Base-by-base conservation (phyloP, 345 rosid species). In the Brassica nigra region DNA sequence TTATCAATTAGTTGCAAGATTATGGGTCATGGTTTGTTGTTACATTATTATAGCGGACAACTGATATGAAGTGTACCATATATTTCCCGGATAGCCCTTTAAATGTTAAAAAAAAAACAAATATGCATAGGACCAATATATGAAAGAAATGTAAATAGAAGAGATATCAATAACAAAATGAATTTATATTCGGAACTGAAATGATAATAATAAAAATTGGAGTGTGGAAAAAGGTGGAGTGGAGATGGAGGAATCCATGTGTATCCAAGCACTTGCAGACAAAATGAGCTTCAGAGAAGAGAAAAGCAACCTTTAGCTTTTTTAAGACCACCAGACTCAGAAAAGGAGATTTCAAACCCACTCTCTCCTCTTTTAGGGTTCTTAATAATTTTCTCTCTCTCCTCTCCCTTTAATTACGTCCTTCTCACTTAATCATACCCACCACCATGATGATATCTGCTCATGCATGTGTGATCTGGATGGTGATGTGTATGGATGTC, bases 221-320 rank as follows among this genome's bases (percentile, higher is more conserved):
- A 70, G 11, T 75, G 54, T 76, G 76, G 73, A 58, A 64, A 76
- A 75, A 71, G 78, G 81, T 71, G 62, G 74, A 75, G 27, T 23
- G 73, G 85, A 84, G 83, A 77, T 59, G 63, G 84, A 75, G 85
- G 91, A 90, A 88, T 88, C 93, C 86, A 86, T 76, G 82, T 87
- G 78, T 84, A 70, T 86, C 93, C 93, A 90, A 90, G 87, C 89
- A 81, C 89, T 81, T 78, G 62, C 70, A 83, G 93, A 89, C 91
- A 89, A 89, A 87, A 79, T 67, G 86, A 85, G 86, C 74, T 85
- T 88, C 93, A 88, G 94, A 88, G 85, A 76, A 83, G 80, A 83
- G 90, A 86, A 88, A 86, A 88, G 88, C 84, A 87, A 88, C 80
- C 61, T 85, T 78, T 86, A 77, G 90, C 91, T 89, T 90, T 90